phyloP scores from a whole-genome alignment of 2,329 filamentous ascomycete genomes.

The Xylaria sp. region DNA sequence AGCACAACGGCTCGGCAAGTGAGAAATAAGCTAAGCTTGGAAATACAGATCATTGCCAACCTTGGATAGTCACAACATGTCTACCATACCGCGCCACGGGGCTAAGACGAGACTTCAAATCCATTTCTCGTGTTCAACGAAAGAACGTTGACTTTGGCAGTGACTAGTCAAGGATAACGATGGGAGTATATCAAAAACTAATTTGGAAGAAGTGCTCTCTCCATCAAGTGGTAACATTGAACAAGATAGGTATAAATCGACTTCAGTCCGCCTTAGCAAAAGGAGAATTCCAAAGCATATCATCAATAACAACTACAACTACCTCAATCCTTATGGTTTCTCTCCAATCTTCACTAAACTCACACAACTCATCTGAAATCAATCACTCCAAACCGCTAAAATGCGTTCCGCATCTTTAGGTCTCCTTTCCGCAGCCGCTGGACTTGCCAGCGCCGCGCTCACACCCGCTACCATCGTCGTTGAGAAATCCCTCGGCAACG shows the following conservation, averaged over 20 bases:
- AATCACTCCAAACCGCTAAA: not conserved
- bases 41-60: constrained; percentile 18
- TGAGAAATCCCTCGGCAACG: constrained; percentile 26
- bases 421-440: constrained; percentile 21
- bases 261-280: not conserved
- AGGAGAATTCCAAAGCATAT: not conserved
- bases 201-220: not conserved
- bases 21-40: not conserved
- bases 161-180: not conserved
- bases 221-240: not conserved
- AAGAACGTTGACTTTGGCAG: not conserved
- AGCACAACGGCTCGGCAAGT: not conserved
- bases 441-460: constrained; percentile 2
- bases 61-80: not conserved
- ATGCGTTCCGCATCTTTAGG: constrained; percentile 26
- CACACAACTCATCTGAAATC: constrained; percentile 1
- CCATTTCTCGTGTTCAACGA: constrained; percentile 13
- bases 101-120: constrained; percentile 14
- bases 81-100: constrained; percentile 44
- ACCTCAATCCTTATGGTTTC: not conserved
- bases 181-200: not conserved
- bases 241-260: constrained; percentile 7
- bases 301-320: not conserved
- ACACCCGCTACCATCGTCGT: constrained; percentile 20
- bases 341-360: not conserved